phyloP scores from a whole-genome alignment of 305 asterid genomes.

The Fraxinus xanthoxyloides region DNA sequence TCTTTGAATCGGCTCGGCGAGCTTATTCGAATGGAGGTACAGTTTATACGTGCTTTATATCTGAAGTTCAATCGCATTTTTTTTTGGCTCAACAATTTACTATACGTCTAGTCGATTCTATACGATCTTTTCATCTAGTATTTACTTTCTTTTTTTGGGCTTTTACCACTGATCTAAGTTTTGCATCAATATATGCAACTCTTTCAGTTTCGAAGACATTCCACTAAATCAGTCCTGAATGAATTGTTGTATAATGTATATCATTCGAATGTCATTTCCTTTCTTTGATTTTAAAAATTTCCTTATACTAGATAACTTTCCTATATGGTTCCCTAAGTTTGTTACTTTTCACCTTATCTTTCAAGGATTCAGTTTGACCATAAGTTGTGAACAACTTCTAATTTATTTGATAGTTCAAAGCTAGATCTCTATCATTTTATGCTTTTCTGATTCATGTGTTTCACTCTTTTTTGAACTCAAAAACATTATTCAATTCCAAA shows the following conservation, averaged over 20 bases:
- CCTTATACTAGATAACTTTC: neutral
- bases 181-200: neutral
- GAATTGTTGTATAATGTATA: neutral
- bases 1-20: slow-evolving; percentile 70
- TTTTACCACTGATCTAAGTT: neutral
- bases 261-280: neutral
- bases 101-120: slow-evolving; percentile 1
- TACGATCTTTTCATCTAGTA: neutral
- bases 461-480: neutral
- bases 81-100: neutral
- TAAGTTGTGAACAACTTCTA: neutral
- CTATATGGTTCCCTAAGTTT: neutral
- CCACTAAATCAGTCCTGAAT: neutral
- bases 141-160: neutral
- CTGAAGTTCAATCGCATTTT: slow-evolving; percentile 4
- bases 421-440: neutral
- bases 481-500: neutral
- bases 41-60: slow-evolving; percentile 14
- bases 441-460: neutral
- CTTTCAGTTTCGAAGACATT: neutral
- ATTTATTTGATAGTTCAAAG: neutral
- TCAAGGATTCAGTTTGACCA: neutral
- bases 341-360: neutral
- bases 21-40: slow-evolving; percentile 78
- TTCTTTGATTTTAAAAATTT: neutral